A percentile compares a stretch with the other conserved stretches of the same genome.
phyloP scores from a whole-genome alignment of 2,329 filamentous ascomycete species.

The Thelonectria olida region DNA sequence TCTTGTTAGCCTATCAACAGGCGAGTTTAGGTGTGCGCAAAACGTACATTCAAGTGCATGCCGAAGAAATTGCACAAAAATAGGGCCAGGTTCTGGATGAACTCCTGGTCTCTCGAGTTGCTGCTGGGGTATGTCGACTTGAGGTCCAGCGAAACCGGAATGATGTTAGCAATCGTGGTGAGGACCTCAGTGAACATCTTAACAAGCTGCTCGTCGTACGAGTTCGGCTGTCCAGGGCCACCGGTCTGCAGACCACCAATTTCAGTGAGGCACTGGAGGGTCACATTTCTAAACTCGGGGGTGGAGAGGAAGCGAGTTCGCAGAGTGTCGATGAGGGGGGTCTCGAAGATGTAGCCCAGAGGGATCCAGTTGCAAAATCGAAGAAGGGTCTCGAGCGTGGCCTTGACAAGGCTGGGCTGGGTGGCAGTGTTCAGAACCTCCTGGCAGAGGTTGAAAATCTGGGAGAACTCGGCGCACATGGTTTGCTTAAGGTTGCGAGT shows the following conservation, averaged over 20 bases:
- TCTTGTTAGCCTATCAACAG: constrained; percentile 21
- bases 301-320: constrained; percentile 91
- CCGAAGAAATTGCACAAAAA: constrained; percentile 98
- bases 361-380: constrained; percentile 99
- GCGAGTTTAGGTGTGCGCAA: constrained; percentile 16
- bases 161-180: constrained; percentile 91
- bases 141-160: constrained; percentile 88
- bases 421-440: constrained; percentile 92
- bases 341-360: constrained; percentile 98
- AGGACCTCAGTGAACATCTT: constrained; percentile 99
- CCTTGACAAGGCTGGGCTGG: constrained; percentile 89
- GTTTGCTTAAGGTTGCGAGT: constrained; percentile 96
- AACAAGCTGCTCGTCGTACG: constrained; percentile 94
- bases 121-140: constrained; percentile 91
- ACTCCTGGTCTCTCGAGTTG: constrained; percentile 94
- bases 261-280: constrained; percentile 95
- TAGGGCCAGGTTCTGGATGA: constrained; percentile 94
- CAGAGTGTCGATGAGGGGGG: constrained; percentile 91
- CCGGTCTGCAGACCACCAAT: constrained; percentile 94
- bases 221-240: constrained; percentile 69
- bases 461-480: constrained; percentile 98
- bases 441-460: constrained; percentile 96
- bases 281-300: constrained; percentile 96
- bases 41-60: constrained; percentile 81
- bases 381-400: constrained; percentile 94